Percentiles rank a stretch among this genome's conserved stretches.
Conservation (phyloP, 345 rosid species). For the Brassica incana region DNA sequence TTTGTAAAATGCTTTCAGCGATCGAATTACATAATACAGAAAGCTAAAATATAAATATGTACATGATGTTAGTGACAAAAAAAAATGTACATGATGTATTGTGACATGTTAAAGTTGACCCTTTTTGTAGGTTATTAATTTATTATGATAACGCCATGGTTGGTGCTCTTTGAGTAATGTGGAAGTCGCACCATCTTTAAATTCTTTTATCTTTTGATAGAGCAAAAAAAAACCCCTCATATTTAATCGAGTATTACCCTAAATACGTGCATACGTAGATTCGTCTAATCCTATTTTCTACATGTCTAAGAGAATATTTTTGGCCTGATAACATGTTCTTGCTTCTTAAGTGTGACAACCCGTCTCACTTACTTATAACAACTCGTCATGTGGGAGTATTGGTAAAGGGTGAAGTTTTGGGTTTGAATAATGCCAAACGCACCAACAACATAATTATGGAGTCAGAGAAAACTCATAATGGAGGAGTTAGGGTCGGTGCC, state of each 20-base stretch:
- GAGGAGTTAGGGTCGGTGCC: no score
- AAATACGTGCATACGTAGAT: neutral
- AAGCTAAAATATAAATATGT: neutral
- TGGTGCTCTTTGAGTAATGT: conserved; percentile 30
- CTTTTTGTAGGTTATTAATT: neutral
- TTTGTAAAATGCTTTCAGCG: neutral
- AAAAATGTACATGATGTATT: neutral
- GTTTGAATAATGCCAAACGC: no score
- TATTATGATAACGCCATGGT: conserved; percentile 25
- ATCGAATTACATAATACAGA: neutral
- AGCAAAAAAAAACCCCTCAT: neutral
- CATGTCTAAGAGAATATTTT: neutral
- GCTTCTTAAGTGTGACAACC: neutral
- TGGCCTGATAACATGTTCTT: neutral
- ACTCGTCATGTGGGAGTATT: no score
- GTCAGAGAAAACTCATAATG: no score
- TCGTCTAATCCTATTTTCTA: neutral
- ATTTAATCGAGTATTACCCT: neutral
- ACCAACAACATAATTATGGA: no score
- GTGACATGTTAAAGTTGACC: conserved; percentile 22
- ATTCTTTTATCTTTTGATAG: neutral
- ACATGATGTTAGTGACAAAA: no score
- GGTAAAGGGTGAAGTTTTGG: no score
- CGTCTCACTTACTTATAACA: no score
- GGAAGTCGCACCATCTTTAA: conserved; percentile 34